phyloP scores from a whole-genome alignment of 352 stramenopile genomes.

The Phytopythium oedochilum region DNA sequence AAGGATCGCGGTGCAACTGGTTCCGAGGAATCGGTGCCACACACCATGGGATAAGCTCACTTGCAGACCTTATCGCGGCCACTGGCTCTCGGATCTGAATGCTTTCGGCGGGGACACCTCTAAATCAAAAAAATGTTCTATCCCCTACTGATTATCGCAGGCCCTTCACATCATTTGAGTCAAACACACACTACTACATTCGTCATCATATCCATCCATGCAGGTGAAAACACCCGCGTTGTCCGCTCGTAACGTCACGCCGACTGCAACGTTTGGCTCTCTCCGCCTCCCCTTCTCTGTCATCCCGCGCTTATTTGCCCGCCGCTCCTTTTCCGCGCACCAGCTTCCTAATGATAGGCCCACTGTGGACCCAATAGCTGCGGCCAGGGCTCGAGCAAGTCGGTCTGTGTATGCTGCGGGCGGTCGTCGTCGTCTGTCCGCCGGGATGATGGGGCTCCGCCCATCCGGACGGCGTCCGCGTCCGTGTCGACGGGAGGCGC shows the following conservation, averaged over 20 bases:
- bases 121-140: no score
- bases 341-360: background rate
- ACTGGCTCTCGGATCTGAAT: background rate
- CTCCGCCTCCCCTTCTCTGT: background rate
- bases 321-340: background rate
- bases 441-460: no score
- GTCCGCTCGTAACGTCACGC: background rate
- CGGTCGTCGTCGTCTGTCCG: background rate
- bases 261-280: background rate
- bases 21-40: background rate
- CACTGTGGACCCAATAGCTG: background rate
- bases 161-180: no score
- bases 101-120: no score
- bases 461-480: background rate
- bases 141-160: no score
- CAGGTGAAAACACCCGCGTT: background rate
- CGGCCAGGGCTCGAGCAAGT: background rate
- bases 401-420: background rate
- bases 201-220: background rate
- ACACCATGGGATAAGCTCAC: background rate
- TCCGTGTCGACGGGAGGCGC: background rate
- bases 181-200: no score
- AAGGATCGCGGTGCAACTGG: slow-evolving; percentile 1
- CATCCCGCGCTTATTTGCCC: no score
- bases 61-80: background rate